Base-by-base conservation (phyloP, 352 stramenopile genomes). In the Pythium scleroteichum region DNA sequence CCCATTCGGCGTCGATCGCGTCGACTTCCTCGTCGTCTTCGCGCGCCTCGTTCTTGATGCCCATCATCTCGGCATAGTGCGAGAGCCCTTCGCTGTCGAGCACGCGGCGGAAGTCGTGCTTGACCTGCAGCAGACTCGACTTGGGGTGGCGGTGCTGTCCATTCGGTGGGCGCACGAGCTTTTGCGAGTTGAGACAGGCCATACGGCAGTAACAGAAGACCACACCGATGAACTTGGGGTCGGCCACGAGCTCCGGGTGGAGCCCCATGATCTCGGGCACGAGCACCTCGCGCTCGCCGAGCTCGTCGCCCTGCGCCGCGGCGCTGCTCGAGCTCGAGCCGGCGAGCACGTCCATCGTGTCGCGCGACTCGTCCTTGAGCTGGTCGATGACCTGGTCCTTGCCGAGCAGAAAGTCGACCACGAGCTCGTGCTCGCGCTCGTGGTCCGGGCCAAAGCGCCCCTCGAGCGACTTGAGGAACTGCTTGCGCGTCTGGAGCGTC, bases 141-240 rank as follows among this genome's bases (percentile, higher is more conserved):
- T 93, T 93, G 38, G 71, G 55, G 23, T 67, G 69, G 39, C 78
- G 75, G 53, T 76, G 72, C 52, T 87, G 72, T 1, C 79, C 78
- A 2, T 71, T 49, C 5, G 70, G 59, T 20, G 75, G 74, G 14
- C 80, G 75, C 75, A 91, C 79, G 47, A 93, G 79, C 71, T 90
- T 89, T 26, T 90, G 72, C 53, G 84, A 87, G 69, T 93, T 93
- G n/a, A 93, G 55, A 59, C 84, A 93, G 53, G 84, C 84, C 53
- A 91, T 55, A 4, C 84, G 79, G 53, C 82, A 91, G 69, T 91
- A 93, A 69, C 78, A 91, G 52, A 93, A 87, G 16, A 91, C 84
- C 20, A 93, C 81, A 56, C 79, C 81, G 19, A 93, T 74, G 35
- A 93, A 90, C 57, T 82, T 76, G 7, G 84, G 78, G 68, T 93